Conservation (phyloP, 352 stramenopile species). For the Globisporangium barbulae region DNA sequence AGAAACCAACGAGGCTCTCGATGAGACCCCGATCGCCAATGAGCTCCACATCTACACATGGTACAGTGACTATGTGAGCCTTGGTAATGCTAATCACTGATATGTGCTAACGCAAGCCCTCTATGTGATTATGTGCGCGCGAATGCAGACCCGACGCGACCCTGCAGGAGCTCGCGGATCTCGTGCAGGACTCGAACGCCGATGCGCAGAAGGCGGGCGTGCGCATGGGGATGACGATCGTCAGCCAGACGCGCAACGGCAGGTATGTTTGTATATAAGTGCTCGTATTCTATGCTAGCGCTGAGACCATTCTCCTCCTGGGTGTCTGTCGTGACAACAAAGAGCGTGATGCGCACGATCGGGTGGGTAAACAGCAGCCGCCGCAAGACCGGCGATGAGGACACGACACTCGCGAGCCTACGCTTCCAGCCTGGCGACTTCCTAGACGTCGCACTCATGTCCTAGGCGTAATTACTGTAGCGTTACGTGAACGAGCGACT, state of each 20-base stretch:
- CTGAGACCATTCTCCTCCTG: too few relatives aligned
- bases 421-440: not conserved
- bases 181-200: not conserved
- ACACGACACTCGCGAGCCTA: too few relatives aligned
- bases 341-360: not conserved
- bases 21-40: too few relatives aligned
- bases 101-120: not conserved
- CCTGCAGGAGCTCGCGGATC: not conserved
- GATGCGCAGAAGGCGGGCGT: not conserved
- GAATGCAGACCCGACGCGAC: not conserved
- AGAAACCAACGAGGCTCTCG: too few relatives aligned
- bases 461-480: not conserved
- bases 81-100: not conserved
- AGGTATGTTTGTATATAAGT: not conserved
- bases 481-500: too few relatives aligned
- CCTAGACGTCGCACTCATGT: not conserved
- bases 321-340: too few relatives aligned
- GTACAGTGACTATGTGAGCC: too few relatives aligned
- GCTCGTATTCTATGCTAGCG: too few relatives aligned
- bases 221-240: not conserved
- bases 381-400: too few relatives aligned
- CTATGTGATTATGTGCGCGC: not conserved
- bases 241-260: not conserved
- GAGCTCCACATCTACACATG: too few relatives aligned
- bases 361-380: not conserved